Conservation (phyloP, 441 rosid genomes). For the Breynia disticha region DNA sequence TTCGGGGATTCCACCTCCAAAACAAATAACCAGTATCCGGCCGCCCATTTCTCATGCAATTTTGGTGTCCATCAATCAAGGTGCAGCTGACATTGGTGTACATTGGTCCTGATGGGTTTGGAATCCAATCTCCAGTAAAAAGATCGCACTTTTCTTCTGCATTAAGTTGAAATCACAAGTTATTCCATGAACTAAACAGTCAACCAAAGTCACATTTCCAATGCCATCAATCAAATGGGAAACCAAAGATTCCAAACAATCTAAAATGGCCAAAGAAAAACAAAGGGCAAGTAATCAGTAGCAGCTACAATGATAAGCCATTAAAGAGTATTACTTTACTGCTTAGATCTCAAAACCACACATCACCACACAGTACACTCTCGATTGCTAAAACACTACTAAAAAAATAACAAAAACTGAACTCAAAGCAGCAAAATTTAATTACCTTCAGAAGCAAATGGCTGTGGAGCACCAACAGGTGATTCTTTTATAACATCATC, state of each 20-base stretch:
- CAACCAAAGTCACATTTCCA: background rate
- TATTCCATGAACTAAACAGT: background rate
- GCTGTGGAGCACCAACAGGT: constrained; percentile 22
- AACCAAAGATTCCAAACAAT: background rate
- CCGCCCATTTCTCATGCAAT: constrained; percentile 80
- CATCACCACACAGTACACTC: background rate
- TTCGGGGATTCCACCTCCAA: constrained; percentile 83
- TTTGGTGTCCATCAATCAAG: constrained; percentile 71
- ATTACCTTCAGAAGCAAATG: constrained; percentile 32
- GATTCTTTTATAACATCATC: constrained; percentile 11
- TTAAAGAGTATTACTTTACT: too few relatives aligned
- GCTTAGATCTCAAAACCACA: constrained; percentile 12
- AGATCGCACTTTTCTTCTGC: constrained; percentile 63
- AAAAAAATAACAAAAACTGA: constrained; percentile 9
- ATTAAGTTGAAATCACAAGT: constrained; percentile 20
- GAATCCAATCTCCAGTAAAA: constrained; percentile 72
- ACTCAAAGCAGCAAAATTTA: constrained; percentile 1
- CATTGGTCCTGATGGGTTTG: constrained; percentile 54
- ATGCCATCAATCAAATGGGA: background rate
- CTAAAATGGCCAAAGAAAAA: too few relatives aligned
- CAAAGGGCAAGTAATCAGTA: too few relatives aligned
- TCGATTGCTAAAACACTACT: too few relatives aligned
- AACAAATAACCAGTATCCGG: constrained; percentile 65
- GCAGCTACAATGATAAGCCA: too few relatives aligned
- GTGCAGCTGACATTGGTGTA: constrained; percentile 67